Evolutionary conservation across 2,329 filamentous ascomycete species (phyloP).

Genomic region (Colletotrichum abscissum): DNA sequence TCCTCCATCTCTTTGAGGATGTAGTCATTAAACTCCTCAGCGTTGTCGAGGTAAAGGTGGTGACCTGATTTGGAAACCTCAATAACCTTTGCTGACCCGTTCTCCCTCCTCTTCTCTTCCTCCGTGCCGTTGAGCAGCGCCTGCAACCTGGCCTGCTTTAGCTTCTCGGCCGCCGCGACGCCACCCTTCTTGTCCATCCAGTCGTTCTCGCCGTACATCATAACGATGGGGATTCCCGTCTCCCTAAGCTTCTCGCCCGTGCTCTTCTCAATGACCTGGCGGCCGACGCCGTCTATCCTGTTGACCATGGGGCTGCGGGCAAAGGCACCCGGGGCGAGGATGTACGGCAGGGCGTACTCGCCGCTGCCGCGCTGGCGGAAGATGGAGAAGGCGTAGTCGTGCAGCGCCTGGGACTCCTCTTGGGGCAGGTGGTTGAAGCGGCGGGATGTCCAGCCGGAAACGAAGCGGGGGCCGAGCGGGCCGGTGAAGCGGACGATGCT

Average conservation of each 20-base stretch:
- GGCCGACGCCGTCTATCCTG: slow-evolving; percentile 85
- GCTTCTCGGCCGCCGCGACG: slow-evolving; percentile 80
- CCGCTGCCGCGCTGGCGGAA: slow-evolving; percentile 93
- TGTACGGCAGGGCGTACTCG: slow-evolving; percentile 92
- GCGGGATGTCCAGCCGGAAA: slow-evolving; percentile 94
- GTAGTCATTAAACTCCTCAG: slow-evolving; percentile 66
- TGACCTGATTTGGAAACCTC: slow-evolving; percentile 74
- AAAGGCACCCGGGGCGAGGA: slow-evolving; percentile 93
- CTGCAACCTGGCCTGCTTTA: slow-evolving; percentile 74
- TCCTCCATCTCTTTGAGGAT: slow-evolving; percentile 66
- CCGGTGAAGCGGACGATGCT: slow-evolving; percentile 89
- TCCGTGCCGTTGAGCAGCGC: slow-evolving; percentile 70
- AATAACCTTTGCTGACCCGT: slow-evolving; percentile 84
- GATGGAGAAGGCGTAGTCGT: slow-evolving; percentile 93
- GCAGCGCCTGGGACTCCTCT: slow-evolving; percentile 84
- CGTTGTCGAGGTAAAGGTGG: slow-evolving; percentile 70
- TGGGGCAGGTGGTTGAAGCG: slow-evolving; percentile 89
- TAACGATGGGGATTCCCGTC: slow-evolving; percentile 82
- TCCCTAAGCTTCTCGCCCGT: slow-evolving; percentile 49
- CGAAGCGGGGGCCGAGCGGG: slow-evolving; percentile 88
- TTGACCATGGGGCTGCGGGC: slow-evolving; percentile 89
- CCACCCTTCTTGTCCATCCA: slow-evolving; percentile 98
- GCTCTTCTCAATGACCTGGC: slow-evolving; percentile 65
- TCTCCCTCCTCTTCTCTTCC: slow-evolving; percentile 78
- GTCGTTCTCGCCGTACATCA: slow-evolving; percentile 98